These are phyloP conservation scores for Suillus tomentosus DNA, from an alignment of 768 basidiomycete species.

Conservation along the genomic window DNA sequence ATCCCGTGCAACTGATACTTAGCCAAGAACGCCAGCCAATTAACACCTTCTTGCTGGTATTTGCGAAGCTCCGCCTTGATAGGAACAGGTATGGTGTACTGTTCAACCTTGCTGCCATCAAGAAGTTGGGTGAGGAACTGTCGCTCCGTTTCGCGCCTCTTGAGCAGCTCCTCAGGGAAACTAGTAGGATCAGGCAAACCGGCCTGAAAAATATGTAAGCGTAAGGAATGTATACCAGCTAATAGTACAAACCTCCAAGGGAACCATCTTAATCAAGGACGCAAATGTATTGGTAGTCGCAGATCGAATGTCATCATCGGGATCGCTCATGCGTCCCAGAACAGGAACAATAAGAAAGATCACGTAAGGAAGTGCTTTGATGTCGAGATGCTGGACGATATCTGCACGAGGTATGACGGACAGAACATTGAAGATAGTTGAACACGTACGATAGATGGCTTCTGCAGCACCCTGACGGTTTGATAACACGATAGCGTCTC, in stretches of 20 bases:
- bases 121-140: constrained; percentile 92
- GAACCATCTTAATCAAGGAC: constrained; percentile 96
- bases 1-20: constrained; percentile 98
- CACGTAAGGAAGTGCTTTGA: constrained; percentile 94
- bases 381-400: constrained; percentile 87
- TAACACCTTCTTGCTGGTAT: constrained; percentile 98
- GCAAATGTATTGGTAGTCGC: constrained; percentile 98
- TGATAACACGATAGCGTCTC: constrained; percentile 69
- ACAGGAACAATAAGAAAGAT: constrained; percentile 96
- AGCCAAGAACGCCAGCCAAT: constrained; percentile 97
- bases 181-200: constrained; percentile 96
- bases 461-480: constrained; percentile 92
- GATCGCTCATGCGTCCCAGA: constrained; percentile 95
- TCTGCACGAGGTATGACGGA: constrained; percentile 49
- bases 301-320: constrained; percentile 87
- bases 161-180: constrained; percentile 85
- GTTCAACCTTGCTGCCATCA: constrained; percentile 93
- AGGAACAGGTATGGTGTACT: constrained; percentile 79
- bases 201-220: constrained; percentile 50
- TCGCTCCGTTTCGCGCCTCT: constrained; percentile 83
- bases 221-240: not conserved
- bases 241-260: constrained; percentile 72
- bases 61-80: constrained; percentile 95
- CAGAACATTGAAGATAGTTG: constrained; percentile 1
- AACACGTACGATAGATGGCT: constrained; percentile 83